Evolutionary conservation across 169 alveolate species (phyloP).

Genomic region (Babesia caballi): DNA sequence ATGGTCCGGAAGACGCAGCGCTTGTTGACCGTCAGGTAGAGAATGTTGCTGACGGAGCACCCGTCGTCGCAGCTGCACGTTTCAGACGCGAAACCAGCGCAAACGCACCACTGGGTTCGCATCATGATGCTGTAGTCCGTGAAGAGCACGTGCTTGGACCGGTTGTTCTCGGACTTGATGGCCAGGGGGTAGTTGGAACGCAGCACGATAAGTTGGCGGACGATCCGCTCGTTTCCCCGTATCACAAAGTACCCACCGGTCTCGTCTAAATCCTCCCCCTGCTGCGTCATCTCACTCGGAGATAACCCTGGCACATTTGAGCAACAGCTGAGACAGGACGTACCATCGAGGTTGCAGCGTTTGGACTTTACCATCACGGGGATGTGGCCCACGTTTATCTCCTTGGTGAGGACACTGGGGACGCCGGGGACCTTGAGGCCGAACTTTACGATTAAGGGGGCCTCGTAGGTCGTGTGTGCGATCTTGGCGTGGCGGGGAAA

Average conservation of each 20-base stretch:
- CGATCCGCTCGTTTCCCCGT: slow-evolving; percentile 95
- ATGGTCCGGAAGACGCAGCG: slow-evolving; percentile 71
- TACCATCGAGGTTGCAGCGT: slow-evolving; percentile 89
- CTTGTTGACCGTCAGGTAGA: slow-evolving; percentile 71
- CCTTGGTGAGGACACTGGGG: slow-evolving; percentile 73
- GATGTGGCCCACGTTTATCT: slow-evolving; percentile 88
- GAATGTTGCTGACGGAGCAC: slow-evolving; percentile 69
- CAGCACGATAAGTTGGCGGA: slow-evolving; percentile 92
- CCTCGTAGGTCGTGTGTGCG: slow-evolving; percentile 87
- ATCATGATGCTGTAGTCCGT: slow-evolving; percentile 73
- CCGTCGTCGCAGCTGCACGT: slow-evolving; percentile 68
- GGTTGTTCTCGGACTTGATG: slow-evolving; percentile 59
- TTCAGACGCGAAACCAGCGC: background rate
- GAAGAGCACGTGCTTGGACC: slow-evolving; percentile 62
- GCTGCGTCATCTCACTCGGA: slow-evolving; percentile 87
- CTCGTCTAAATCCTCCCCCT: slow-evolving; percentile 96
- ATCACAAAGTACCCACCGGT: slow-evolving; percentile 98
- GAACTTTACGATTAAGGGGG: slow-evolving; percentile 88
- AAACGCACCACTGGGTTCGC: slow-evolving; percentile 69
- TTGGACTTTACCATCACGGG: slow-evolving; percentile 96
- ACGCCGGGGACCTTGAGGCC: slow-evolving; percentile 73
- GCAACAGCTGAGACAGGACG: background rate
- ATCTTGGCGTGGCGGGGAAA: slow-evolving; percentile 89
- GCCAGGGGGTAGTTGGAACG: slow-evolving; percentile 69
- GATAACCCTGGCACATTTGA: slow-evolving; percentile 69